These are phyloP conservation scores for Tetraselmis chui DNA, from an alignment of 139 green algal genomes.

Conservation along the genomic window DNA sequence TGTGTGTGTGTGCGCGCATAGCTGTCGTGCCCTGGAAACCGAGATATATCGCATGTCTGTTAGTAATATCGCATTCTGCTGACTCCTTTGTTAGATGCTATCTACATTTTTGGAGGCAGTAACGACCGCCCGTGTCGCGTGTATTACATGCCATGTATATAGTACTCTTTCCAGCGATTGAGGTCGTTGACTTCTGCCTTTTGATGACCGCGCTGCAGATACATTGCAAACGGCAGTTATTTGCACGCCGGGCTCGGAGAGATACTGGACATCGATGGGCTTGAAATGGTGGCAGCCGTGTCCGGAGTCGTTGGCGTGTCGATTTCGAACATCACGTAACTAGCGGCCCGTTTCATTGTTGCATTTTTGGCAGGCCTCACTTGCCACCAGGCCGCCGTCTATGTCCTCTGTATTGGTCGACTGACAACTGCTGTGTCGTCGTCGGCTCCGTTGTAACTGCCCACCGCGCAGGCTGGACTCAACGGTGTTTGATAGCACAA, in stretches of 20 bases:
- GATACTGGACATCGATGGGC: neutral
- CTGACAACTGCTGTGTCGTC: neutral
- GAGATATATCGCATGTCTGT: neutral
- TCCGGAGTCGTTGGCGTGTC: neutral
- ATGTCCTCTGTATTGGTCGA: neutral
- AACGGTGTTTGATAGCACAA: neutral
- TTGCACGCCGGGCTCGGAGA: neutral
- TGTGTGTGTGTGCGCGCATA: no score
- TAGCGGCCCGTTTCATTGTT: neutral
- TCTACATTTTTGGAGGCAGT: no score
- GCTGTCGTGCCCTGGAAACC: no score
- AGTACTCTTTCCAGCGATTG: neutral
- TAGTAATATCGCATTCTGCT: neutral
- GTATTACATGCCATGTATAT: neutral
- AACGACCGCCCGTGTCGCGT: no score
- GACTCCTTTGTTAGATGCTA: neutral
- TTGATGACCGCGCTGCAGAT: neutral
- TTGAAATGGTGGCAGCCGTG: neutral
- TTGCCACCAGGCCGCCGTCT: neutral
- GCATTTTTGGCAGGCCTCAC: neutral
- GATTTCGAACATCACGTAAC: neutral
- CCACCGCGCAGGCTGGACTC: neutral
- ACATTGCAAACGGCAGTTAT: neutral
- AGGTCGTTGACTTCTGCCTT: neutral
- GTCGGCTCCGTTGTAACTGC: neutral